Evolutionary conservation across 2,329 filamentous ascomycete genomes (phyloP).

Genomic region (Fusarium succisae): DNA sequence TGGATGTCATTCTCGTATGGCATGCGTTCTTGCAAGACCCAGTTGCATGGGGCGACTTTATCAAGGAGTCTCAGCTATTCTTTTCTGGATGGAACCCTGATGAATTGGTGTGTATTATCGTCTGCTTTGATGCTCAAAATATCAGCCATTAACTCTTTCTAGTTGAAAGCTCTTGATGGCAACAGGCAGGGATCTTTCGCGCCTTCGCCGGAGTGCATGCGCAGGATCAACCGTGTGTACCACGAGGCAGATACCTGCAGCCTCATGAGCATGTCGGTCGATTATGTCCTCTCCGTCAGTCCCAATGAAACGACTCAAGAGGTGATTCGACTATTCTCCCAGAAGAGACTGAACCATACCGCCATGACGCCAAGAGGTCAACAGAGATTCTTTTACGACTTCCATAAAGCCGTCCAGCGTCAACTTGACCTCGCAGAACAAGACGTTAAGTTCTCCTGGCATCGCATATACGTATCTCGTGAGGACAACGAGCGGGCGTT

Average conservation of each 20-base stretch:
- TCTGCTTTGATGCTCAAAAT: background rate
- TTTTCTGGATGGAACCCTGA: conserved; percentile 16
- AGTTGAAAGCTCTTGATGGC: conserved; percentile 8
- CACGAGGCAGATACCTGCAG: background rate
- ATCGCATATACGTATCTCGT: conserved; percentile 16
- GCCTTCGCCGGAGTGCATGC: background rate
- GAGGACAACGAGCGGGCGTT: conserved; percentile 1
- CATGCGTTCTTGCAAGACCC: conserved; percentile 19
- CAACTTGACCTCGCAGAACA: conserved; percentile 21
- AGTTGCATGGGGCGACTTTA: background rate
- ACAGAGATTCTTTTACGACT: conserved; percentile 5
- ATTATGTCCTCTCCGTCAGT: background rate
- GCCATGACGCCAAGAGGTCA: background rate
- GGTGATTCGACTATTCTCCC: background rate
- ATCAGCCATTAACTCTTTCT: background rate
- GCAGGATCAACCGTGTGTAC: conserved; percentile 3
- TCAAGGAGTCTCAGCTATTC: background rate
- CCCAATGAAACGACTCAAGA: background rate
- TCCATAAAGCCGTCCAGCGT: conserved; percentile 12
- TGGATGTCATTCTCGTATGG: conserved; percentile 28
- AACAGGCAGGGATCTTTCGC: background rate
- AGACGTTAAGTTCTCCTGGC: conserved; percentile 28
- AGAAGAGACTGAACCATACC: background rate
- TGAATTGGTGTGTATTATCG: conserved; percentile 5
- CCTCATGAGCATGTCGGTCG: conserved; percentile 6